Percentiles rank a stretch among this genome's conserved stretches.
phyloP scores from a whole-genome alignment of 441 rosid species.

The Euphorbia corollata region DNA sequence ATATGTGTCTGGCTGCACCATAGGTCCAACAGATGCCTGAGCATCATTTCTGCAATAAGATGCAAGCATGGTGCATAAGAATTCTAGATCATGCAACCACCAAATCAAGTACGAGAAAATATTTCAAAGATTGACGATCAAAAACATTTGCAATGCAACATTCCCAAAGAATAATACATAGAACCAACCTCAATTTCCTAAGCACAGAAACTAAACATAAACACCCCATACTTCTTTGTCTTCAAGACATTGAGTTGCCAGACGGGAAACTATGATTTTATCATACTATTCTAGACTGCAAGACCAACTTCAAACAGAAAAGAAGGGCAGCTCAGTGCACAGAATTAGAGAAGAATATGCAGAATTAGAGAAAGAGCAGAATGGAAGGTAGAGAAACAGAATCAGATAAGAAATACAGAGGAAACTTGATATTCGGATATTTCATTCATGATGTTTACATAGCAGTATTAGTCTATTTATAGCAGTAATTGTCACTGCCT shows the following conservation, averaged over 20 bases:
- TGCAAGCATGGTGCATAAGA: slow-evolving; percentile 5
- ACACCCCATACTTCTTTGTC: not conserved
- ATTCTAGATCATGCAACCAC: not conserved
- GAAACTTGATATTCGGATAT: no score
- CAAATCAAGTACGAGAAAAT: slow-evolving; percentile 1
- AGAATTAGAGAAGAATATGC: no score
- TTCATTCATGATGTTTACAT: no score
- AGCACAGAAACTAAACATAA: not conserved
- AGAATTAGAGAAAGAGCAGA: no score
- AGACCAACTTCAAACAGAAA: not conserved
- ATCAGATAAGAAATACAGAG: no score
- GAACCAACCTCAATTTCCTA: not conserved
- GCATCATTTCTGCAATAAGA: slow-evolving; percentile 46
- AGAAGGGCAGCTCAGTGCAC: no score
- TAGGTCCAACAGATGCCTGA: slow-evolving; percentile 34
- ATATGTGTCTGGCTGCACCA: slow-evolving; percentile 24
- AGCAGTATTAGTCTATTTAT: no score
- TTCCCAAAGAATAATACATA: not conserved
- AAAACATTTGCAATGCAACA: not conserved
- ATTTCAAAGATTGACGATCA: not conserved
- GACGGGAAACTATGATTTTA: not conserved
- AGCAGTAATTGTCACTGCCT: no score
- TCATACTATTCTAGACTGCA: not conserved
- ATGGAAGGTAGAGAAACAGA: no score
- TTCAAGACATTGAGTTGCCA: not conserved